phyloP scores from a whole-genome alignment of 1,284 basidiomycete genomes.

The Ceratobasidium sp. region DNA sequence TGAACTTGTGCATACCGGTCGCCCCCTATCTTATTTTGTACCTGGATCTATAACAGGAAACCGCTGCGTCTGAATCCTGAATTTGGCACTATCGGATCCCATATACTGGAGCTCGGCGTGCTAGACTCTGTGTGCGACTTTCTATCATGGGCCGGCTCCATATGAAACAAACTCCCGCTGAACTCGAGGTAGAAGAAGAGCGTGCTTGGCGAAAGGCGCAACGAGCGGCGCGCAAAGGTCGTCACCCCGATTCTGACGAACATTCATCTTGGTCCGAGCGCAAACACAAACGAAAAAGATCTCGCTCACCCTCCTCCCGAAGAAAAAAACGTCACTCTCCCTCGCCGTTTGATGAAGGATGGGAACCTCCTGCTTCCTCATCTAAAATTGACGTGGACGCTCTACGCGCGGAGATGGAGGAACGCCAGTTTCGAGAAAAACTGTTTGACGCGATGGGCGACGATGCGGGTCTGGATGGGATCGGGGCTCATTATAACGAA shows the following conservation, averaged over 20 bases:
- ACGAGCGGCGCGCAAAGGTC: constrained; percentile 38
- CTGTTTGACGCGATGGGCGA: constrained; percentile 72
- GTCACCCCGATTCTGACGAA: constrained; percentile 10
- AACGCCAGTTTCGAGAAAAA: constrained; percentile 70
- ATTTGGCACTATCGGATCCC: no score
- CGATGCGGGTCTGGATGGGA: constrained; percentile 62
- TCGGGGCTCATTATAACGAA: constrained; percentile 69
- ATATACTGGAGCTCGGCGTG: no score
- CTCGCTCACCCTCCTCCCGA: constrained; percentile 3
- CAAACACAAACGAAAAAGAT: constrained; percentile 5
- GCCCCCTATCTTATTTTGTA: no score
- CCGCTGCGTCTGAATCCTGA: no score
- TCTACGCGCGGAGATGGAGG: constrained; percentile 64
- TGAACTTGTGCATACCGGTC: no score
- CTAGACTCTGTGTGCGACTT: not conserved
- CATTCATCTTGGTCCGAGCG: not conserved
- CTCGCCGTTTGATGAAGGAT: not conserved
- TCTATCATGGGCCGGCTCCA: constrained; percentile 15
- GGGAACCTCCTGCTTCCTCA: constrained; percentile 37
- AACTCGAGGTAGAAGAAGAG: constrained; percentile 37
- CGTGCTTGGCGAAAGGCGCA: constrained; percentile 37
- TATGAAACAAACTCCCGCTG: constrained; percentile 40
- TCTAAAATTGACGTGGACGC: constrained; percentile 58
- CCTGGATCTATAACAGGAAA: no score
- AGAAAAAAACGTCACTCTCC: constrained; percentile 7